These are phyloP conservation scores for Talaromyces rugulosus DNA, from an alignment of 2,329 filamentous ascomycete genomes.

Conservation along the genomic window DNA sequence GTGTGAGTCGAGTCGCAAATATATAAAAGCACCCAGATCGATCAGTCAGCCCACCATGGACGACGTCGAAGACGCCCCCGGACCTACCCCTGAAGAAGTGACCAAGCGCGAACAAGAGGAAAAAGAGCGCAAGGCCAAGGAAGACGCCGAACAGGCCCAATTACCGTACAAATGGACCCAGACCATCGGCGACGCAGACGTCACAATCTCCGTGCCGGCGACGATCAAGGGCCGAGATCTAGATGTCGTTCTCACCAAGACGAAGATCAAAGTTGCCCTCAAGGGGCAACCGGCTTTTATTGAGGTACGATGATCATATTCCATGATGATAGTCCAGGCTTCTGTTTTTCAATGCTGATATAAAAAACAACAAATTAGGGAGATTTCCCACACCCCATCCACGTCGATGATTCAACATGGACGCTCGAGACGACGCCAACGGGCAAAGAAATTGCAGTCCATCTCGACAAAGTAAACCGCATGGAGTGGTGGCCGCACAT, in stretches of 20 bases:
- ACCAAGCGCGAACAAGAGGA: constrained; percentile 53
- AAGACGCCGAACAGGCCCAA: constrained; percentile 80
- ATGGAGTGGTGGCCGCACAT: constrained; percentile 99
- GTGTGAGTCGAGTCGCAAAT: neutral
- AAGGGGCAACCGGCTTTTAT: constrained; percentile 87
- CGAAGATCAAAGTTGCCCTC: constrained; percentile 70
- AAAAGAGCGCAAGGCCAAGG: constrained; percentile 61
- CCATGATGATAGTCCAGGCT: neutral
- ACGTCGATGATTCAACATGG: constrained; percentile 88
- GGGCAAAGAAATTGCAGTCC: constrained; percentile 74
- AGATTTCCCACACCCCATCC: constrained; percentile 73
- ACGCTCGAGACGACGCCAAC: constrained; percentile 67
- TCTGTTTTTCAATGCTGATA: neutral
- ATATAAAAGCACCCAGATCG: neutral
- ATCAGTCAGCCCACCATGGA: constrained; percentile 11
- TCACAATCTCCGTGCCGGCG: constrained; percentile 71
- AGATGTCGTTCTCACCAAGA: constrained; percentile 76
- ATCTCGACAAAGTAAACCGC: constrained; percentile 94
- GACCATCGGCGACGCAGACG: constrained; percentile 81
- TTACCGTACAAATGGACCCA: constrained; percentile 98
- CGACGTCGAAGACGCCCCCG: constrained; percentile 23
- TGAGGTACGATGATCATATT: constrained; percentile 52
- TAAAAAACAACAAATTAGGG: constrained; percentile 54
- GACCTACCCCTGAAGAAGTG: constrained; percentile 25
- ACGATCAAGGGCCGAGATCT: constrained; percentile 84